A percentile compares a stretch with the other conserved stretches of the same genome.
phyloP scores from a whole-genome alignment of 345 rosid genomes.

The Gynandropsis gynandra region DNA sequence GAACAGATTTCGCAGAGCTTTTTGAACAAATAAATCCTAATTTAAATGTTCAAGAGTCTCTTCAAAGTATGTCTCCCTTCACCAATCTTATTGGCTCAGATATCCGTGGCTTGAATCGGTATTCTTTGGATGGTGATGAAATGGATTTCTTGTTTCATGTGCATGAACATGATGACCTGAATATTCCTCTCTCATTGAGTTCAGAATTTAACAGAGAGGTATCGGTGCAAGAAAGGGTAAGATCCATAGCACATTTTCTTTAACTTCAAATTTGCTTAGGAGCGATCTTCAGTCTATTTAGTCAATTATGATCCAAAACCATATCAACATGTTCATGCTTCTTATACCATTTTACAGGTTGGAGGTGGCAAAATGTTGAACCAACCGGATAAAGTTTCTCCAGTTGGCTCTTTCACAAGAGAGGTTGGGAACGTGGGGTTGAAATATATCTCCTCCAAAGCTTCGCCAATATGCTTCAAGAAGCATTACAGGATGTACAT shows the following conservation, averaged over 20 bases:
- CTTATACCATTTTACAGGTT: conserved; percentile 37
- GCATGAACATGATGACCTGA: conserved; percentile 36
- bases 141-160: conserved; percentile 44
- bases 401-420: conserved; percentile 28
- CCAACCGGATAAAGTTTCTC: conserved; percentile 39
- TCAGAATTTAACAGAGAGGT: conserved; percentile 34
- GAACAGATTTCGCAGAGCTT: conserved; percentile 20
- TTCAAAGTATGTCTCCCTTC: conserved; percentile 32
- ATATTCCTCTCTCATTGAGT: conserved; percentile 27
- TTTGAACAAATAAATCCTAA: conserved; percentile 28
- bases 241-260: not conserved
- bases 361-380: conserved; percentile 24
- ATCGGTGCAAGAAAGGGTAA: conserved; percentile 50
- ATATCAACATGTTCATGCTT: conserved; percentile 1
- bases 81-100: conserved; percentile 26
- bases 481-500: conserved; percentile 81
- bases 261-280: too few relatives aligned
- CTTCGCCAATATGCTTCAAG: conserved; percentile 86
- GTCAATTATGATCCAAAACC: conserved; percentile 3
- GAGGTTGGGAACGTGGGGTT: conserved; percentile 36
- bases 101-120: conserved; percentile 31
- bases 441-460: conserved; percentile 47
- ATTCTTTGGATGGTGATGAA: conserved; percentile 55
- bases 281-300: conserved; percentile 2
- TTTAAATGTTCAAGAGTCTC: conserved; percentile 34